A percentile compares a stretch with the other conserved stretches of the same genome.
Conservation (phyloP, 2,329 filamentous ascomycete genomes). For the Fusarium brevicatenulatum region DNA sequence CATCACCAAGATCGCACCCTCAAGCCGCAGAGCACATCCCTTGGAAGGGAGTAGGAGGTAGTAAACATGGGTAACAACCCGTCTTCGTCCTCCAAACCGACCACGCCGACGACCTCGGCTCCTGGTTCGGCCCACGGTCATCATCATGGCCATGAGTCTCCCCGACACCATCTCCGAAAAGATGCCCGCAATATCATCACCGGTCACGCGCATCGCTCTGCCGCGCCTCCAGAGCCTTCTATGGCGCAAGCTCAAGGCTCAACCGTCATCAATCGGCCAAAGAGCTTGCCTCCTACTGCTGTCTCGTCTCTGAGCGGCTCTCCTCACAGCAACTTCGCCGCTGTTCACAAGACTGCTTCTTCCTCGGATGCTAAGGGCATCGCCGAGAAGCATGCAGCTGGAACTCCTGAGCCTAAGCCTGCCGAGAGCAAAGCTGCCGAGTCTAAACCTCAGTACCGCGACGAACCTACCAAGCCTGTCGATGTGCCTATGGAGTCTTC, state of each 20-base stretch:
- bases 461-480: slow-evolving; percentile 65
- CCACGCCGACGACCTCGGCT: slow-evolving; percentile 46
- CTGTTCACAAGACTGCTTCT: slow-evolving; percentile 41
- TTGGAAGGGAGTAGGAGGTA: slow-evolving; percentile 18
- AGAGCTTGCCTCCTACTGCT: slow-evolving; percentile 60
- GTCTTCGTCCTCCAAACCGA: slow-evolving; percentile 52
- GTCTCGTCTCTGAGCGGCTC: slow-evolving; percentile 61
- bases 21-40: slow-evolving; percentile 6
- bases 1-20: background rate
- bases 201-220: slow-evolving; percentile 65
- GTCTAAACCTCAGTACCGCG: slow-evolving; percentile 34
- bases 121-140: slow-evolving; percentile 41
- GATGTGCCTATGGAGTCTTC: slow-evolving; percentile 62
- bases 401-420: slow-evolving; percentile 12
- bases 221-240: slow-evolving; percentile 70
- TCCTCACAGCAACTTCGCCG: slow-evolving; percentile 53
- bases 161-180: slow-evolving; percentile 49
- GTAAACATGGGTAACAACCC: slow-evolving; percentile 52
- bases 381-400: slow-evolving; percentile 17
- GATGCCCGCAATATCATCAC: slow-evolving; percentile 62
- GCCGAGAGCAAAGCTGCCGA: slow-evolving; percentile 39
- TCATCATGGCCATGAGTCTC: slow-evolving; percentile 41
- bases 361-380: slow-evolving; percentile 29
- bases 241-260: slow-evolving; percentile 69
- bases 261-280: slow-evolving; percentile 59